Evolutionary conservation across 345 rosid genomes (phyloP), one percentile per base, ranked within the genome.

Genomic region (Capsella bursapastoris): DNA sequence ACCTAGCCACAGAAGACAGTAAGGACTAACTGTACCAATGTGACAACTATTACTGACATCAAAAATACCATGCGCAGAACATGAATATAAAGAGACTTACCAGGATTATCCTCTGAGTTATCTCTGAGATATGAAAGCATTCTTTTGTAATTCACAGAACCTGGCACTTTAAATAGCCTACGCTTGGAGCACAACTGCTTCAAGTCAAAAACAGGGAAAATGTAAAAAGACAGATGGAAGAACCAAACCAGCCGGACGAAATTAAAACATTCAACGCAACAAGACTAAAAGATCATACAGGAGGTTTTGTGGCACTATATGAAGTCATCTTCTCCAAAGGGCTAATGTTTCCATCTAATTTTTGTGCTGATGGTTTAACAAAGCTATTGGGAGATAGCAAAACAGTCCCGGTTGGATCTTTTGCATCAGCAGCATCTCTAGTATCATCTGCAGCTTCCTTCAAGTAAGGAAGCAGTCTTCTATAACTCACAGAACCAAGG

Each of bases 101-200:
- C 64, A 38, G 47, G 15, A 59, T 6, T 59, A 38, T 18, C 10
- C 5, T 59, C 47, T 18, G 47, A 18, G 5, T 12, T 59, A 4
- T 59, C 64, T 38, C 38, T 59, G 47, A 59, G 64, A 38, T 37
- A 59, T 18, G 64, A 38, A 59, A 59, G 32, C 64, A 59, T 59
- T 59, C 64, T 59, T 59, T 29, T 38, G 64, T 59, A 59, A 59
- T 59, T 37, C 1, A 59, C 64, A 59, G 64, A 59, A 38, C 64
- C 47, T 37, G 64, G 47, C 15, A 59, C 47, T 38, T 38, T 59
- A 59, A 2, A 59, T 11, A 59, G 11, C 64, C 37, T 37, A 18
- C 38, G 59, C 5, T 8, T 8, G 1, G 45, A 58, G 0, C 31
- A 35, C 47, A 59, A 10, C 64, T 59, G 45, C 18, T 37, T 10